Percentiles rank a stretch among this genome's conserved stretches.
Evolutionary conservation across 495 filamentous ascomycete genomes (phyloP).

Genomic region (Daldinia childiae): DNA sequence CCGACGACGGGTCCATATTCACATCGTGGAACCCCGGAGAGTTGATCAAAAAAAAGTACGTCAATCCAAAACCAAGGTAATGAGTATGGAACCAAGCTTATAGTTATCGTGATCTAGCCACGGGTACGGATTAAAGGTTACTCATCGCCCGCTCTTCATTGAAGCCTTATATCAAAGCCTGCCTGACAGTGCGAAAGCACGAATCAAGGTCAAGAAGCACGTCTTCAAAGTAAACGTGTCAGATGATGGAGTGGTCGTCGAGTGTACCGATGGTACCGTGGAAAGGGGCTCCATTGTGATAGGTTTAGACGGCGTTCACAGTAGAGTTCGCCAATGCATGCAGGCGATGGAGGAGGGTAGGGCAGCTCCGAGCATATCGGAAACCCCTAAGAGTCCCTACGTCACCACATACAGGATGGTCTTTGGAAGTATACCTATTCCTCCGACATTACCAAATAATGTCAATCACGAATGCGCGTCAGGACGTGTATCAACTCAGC

Average conservation of each 20-base stretch:
- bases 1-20: constrained; percentile 23
- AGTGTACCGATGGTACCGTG: constrained; percentile 53
- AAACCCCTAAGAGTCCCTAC: constrained; percentile 43
- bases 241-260: constrained; percentile 44
- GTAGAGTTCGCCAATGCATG: constrained; percentile 55
- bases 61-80: background rate
- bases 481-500: constrained; percentile 39
- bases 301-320: constrained; percentile 64
- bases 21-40: constrained; percentile 5
- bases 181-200: constrained; percentile 44
- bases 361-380: constrained; percentile 31
- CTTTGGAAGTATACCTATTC: constrained; percentile 40
- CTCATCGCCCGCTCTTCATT: constrained; percentile 49
- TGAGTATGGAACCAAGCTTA: background rate
- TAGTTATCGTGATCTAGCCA: constrained; percentile 32
- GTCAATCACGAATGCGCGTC: constrained; percentile 32
- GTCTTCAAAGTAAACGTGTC: constrained; percentile 42
- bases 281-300: constrained; percentile 60
- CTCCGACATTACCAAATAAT: constrained; percentile 32
- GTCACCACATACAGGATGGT: constrained; percentile 44
- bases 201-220: constrained; percentile 47
- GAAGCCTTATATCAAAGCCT: constrained; percentile 49
- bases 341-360: constrained; percentile 46
- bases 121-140: constrained; percentile 49
- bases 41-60: constrained; percentile 21